These are phyloP conservation scores for Ammopiptanthus mongolicus DNA, from an alignment of 306 rosid genomes.

Conservation along the genomic window DNA sequence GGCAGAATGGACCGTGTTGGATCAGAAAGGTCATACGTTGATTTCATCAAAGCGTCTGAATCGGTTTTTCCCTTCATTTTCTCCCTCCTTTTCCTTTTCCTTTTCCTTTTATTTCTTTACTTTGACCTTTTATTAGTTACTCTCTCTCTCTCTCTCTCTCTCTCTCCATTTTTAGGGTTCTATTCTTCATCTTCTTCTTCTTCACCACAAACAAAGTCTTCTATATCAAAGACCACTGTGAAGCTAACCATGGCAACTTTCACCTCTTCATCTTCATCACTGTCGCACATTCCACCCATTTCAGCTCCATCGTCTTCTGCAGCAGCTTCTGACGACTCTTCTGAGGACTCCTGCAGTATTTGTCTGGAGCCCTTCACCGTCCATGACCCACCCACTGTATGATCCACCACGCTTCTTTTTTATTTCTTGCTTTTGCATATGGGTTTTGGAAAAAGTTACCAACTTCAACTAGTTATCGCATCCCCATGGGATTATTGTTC, in stretches of 20 bases:
- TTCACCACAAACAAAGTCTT: slow-evolving; percentile 11
- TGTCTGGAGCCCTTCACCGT: slow-evolving; percentile 71
- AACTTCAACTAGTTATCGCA: not conserved
- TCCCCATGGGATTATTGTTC: not conserved
- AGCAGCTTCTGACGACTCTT: slow-evolving; percentile 37
- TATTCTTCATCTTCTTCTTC: slow-evolving; percentile 20
- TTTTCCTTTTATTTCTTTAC: slow-evolving; percentile 26
- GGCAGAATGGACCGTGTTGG: not conserved
- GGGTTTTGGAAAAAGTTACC: slow-evolving; percentile 11
- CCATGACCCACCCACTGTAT: slow-evolving; percentile 74
- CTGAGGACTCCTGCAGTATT: slow-evolving; percentile 79
- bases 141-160: not conserved
- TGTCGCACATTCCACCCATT: slow-evolving; percentile 20
- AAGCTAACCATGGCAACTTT: slow-evolving; percentile 38
- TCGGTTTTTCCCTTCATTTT: slow-evolving; percentile 46
- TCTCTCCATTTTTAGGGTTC: slow-evolving; percentile 41
- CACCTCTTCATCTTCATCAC: slow-evolving; percentile 31
- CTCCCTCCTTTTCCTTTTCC: slow-evolving; percentile 22
- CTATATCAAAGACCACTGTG: not conserved
- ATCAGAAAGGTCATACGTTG: slow-evolving; percentile 23
- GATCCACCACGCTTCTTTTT: not conserved
- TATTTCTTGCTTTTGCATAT: not conserved
- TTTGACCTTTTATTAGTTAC: slow-evolving; percentile 24
- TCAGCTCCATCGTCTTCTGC: slow-evolving; percentile 36
- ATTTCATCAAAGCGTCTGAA: slow-evolving; percentile 67